Evolutionary conservation across 352 stramenopile genomes (phyloP).

Genomic region (Phytophthora hybrid): DNA sequence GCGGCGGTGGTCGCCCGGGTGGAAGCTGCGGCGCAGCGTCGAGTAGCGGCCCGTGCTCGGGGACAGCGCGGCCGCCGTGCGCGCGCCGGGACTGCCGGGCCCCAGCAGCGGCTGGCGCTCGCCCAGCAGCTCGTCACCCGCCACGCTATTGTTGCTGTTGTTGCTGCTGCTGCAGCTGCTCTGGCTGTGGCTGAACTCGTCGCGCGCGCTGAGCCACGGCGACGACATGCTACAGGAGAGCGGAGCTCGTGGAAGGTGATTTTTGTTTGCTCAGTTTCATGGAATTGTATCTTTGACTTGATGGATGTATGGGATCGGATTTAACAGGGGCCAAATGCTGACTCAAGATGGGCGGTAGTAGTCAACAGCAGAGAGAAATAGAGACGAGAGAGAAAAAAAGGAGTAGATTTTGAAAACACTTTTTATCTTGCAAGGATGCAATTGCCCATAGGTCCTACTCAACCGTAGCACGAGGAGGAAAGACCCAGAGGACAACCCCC

Average conservation of each 20-base stretch:
- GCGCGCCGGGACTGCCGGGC: slow-evolving; percentile 9
- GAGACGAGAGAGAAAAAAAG: too few species aligned
- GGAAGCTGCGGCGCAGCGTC: slow-evolving; percentile 53
- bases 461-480: too few species aligned
- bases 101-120: slow-evolving; percentile 59
- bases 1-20: slow-evolving; percentile 35
- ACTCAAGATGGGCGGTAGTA: too few species aligned
- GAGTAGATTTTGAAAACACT: too few species aligned
- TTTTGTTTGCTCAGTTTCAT: too few species aligned
- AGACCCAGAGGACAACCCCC: too few species aligned
- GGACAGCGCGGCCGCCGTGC: slow-evolving; percentile 55
- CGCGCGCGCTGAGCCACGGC: slow-evolving; percentile 17
- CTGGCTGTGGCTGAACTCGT: slow-evolving; percentile 33
- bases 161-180: slow-evolving; percentile 29
- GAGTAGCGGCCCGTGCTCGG: slow-evolving; percentile 56
- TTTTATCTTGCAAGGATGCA: too few species aligned
- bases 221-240: slow-evolving; percentile 1
- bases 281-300: slow-evolving; percentile 27
- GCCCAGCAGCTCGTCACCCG: slow-evolving; percentile 32
- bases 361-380: too few species aligned
- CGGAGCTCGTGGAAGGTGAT: slow-evolving; percentile 14
- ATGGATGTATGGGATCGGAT: slow-evolving; percentile 10
- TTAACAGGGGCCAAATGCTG: neutral
- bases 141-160: slow-evolving; percentile 17
- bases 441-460: too few species aligned